phyloP scores from a whole-genome alignment of 2,329 filamentous ascomycete species.

The Cladosporium velox region DNA sequence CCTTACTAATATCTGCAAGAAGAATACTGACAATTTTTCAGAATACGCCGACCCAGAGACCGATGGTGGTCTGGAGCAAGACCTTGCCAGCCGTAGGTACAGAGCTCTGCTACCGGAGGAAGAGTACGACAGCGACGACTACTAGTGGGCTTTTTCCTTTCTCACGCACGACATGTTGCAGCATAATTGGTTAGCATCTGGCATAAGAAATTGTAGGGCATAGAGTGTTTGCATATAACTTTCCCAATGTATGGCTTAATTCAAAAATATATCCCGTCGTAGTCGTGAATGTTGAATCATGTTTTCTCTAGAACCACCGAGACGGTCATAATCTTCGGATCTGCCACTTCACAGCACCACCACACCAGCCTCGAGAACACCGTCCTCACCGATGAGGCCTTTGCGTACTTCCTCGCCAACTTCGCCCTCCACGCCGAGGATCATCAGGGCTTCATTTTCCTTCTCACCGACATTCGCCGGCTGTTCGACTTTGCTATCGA shows the following conservation, averaged over 20 bases:
- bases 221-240: neutral
- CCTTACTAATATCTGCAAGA: neutral
- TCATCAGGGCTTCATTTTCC: conserved; percentile 75
- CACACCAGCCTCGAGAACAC: conserved; percentile 56
- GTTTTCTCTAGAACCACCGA: neutral
- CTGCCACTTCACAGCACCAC: conserved; percentile 45
- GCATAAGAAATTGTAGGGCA: neutral
- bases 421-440: conserved; percentile 69
- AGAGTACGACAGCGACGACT: conserved; percentile 72
- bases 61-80: conserved; percentile 86
- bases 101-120: conserved; percentile 76
- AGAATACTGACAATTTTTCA: conserved; percentile 34
- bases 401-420: conserved; percentile 60
- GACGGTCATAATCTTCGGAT: neutral
- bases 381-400: conserved; percentile 52
- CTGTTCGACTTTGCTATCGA: conserved; percentile 22
- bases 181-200: neutral
- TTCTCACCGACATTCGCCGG: conserved; percentile 36
- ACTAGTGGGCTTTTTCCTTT: conserved; percentile 25
- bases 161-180: neutral
- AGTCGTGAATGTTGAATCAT: neutral
- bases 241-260: neutral
- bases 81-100: conserved; percentile 77
- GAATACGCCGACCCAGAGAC: conserved; percentile 85
- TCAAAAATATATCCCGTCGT: neutral